Percentiles rank a stretch among this genome's conserved stretches.
Conservation (phyloP, 2,329 filamentous ascomycete genomes). For the Aspergillus texensis region DNA sequence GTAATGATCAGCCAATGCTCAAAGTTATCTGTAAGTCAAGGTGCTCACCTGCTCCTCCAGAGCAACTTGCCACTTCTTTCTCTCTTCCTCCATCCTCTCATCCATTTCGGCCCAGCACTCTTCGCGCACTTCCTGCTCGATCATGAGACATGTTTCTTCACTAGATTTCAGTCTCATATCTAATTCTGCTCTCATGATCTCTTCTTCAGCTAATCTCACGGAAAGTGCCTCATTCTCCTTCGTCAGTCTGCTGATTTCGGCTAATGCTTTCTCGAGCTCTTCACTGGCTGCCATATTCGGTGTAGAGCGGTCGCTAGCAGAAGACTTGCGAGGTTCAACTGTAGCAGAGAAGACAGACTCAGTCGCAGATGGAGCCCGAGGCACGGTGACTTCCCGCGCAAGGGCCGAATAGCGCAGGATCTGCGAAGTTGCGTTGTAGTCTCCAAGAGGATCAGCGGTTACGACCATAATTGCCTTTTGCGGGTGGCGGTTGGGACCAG, state of each 20-base stretch:
- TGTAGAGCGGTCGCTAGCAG: conserved; percentile 47
- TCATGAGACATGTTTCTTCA: conserved; percentile 65
- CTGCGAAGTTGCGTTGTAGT: conserved; percentile 96
- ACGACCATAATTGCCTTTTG: conserved; percentile 96
- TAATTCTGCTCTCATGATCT: conserved; percentile 68
- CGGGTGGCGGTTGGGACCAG: conserved; percentile 60
- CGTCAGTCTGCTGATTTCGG: conserved; percentile 78
- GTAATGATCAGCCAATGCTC: conserved; percentile 16
- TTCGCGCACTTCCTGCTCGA: conserved; percentile 84
- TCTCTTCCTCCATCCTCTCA: conserved; percentile 70
- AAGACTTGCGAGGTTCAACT: conserved; percentile 36
- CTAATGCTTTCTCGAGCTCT: conserved; percentile 79
- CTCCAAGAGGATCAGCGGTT: conserved; percentile 86
- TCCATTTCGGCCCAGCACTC: conserved; percentile 91
- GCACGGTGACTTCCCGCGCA: conserved; percentile 88
- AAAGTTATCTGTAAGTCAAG: background rate
- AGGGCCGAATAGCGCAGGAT: conserved; percentile 93
- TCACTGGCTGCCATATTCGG: conserved; percentile 48
- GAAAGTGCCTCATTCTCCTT: conserved; percentile 77
- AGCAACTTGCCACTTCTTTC: conserved; percentile 77
- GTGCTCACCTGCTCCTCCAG: conserved; percentile 69
- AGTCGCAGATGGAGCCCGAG: conserved; percentile 80
- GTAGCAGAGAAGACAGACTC: conserved; percentile 61
- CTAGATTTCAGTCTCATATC: conserved; percentile 73
- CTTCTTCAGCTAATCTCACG: conserved; percentile 69